These are phyloP conservation scores for Limnanthes douglasii DNA, from an alignment of 345 rosid genomes.

Conservation along the genomic window DNA sequence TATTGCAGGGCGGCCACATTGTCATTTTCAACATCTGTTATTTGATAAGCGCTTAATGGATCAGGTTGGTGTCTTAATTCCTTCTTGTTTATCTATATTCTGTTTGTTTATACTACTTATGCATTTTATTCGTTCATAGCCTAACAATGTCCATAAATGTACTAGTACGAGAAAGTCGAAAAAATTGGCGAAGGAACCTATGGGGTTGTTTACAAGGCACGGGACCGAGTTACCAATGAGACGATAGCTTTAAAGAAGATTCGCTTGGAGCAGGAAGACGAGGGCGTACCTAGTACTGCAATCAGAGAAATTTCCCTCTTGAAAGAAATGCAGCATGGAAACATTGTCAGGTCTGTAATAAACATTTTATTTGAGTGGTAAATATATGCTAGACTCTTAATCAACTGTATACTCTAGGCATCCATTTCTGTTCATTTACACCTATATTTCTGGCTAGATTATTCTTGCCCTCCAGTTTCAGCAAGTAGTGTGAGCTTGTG, in stretches of 20 bases:
- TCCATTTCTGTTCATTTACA: background rate
- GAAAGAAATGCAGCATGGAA: conserved; percentile 83
- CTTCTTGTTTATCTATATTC: no score
- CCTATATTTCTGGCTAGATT: conserved; percentile 5
- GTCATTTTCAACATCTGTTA: no score
- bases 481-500: background rate
- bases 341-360: conserved; percentile 61
- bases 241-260: conserved; percentile 87
- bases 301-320: conserved; percentile 86
- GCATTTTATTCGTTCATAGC: no score
- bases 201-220: conserved; percentile 92
- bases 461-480: conserved; percentile 4
- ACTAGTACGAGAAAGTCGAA: conserved; percentile 80
- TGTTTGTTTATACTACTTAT: no score
- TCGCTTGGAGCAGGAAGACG: conserved; percentile 88
- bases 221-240: conserved; percentile 64
- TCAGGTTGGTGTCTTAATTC: no score
- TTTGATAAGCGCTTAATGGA: no score
- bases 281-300: conserved; percentile 93
- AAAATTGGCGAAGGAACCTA: conserved; percentile 96
- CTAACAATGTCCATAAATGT: conserved; percentile 6
- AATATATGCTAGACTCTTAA: no score
- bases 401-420: conserved; percentile 10
- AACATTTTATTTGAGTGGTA: no score
- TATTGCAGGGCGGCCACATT: no score